Evolutionary conservation across 177 flowering plant genomes (phyloP), one percentile per base, ranked within the genome.

Genomic region (Vitis hybrid): DNA sequence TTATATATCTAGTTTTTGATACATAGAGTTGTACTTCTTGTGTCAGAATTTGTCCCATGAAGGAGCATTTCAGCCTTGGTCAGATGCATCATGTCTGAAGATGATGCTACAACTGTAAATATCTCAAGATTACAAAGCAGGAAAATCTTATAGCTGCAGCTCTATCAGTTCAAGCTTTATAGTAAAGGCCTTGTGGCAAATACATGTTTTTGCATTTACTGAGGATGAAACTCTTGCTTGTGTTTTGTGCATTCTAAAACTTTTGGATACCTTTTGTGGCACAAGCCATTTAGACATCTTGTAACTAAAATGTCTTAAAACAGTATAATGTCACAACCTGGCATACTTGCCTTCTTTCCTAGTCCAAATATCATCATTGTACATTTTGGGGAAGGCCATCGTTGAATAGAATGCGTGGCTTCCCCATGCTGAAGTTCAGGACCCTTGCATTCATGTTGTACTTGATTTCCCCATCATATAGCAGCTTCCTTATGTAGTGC

Each of bases 361-460:
- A 18, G 12, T 17, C 19, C 10, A 1, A 57, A 57, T 66, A 45
- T 59, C 21, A 52, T 73, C 65, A 65, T 40, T 80, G 73, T 69
- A 70, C 79, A 79, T 83, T 83, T 75, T 75, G 79, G 70, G 72
- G 65, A 72, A 73, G 75, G 34, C 14, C 71, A 9, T 80, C 79
- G 10, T 79, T 89, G 59, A 87, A 82, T 19, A 76, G 71, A 55
- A 94, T 74, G 0, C 93, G 80, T 1, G 97, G 98, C 78, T 94
- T 94, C 21, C 98, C 98, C 94, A 92, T 89, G 84, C 97, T 92
- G 87, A 94, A 94, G 76, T 94, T 94, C 52, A 94, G 89, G 30
- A 82, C 86, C 62, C 85, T 84, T 10, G 92, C 88, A 60, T 92
- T 82, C 98, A 92, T 90, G 83, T 92, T 94, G 89, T 94, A 94